Percentiles rank a stretch among this genome's conserved stretches.
Conservation (phyloP, 345 rosid genomes). For the Firmiana major region DNA sequence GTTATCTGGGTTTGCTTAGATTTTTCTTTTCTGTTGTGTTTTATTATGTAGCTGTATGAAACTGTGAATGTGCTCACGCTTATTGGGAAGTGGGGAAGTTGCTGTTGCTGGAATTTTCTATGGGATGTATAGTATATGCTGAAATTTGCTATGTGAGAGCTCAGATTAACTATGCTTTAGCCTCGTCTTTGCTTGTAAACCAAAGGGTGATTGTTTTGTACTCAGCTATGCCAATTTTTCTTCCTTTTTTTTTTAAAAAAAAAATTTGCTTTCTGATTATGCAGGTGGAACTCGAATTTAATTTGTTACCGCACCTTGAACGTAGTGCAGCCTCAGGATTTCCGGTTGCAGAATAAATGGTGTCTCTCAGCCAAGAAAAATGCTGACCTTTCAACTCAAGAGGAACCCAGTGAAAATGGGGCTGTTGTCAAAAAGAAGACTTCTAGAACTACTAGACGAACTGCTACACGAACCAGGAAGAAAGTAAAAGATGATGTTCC, state of each 20-base stretch:
- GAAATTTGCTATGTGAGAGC: not conserved
- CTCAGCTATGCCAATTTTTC: not conserved
- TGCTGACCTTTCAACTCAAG: constrained; percentile 36
- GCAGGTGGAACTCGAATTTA: constrained; percentile 52
- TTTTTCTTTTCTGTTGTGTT: not conserved
- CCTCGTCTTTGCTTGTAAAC: not conserved
- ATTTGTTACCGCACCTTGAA: constrained; percentile 32
- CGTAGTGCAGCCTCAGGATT: constrained; percentile 37
- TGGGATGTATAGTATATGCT: too few species aligned
- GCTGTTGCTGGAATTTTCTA: too few species aligned
- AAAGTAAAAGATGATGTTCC: constrained; percentile 36
- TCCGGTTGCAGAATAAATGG: constrained; percentile 44
- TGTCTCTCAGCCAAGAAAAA: constrained; percentile 44
- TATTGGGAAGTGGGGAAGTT: too few species aligned
- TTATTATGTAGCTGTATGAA: not conserved
- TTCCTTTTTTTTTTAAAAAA: not conserved
- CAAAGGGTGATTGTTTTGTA: not conserved
- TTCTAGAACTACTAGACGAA: constrained; percentile 36
- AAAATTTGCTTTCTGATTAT: not conserved
- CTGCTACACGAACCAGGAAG: constrained; percentile 33
- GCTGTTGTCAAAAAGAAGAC: constrained; percentile 42
- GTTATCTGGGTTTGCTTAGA: not conserved
- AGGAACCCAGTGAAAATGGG: constrained; percentile 41
- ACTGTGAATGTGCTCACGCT: not conserved
- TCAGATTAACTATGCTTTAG: not conserved